Conservation (phyloP, 1,284 basidiomycete species). For the Ceraceosorus guamensis region DNA sequence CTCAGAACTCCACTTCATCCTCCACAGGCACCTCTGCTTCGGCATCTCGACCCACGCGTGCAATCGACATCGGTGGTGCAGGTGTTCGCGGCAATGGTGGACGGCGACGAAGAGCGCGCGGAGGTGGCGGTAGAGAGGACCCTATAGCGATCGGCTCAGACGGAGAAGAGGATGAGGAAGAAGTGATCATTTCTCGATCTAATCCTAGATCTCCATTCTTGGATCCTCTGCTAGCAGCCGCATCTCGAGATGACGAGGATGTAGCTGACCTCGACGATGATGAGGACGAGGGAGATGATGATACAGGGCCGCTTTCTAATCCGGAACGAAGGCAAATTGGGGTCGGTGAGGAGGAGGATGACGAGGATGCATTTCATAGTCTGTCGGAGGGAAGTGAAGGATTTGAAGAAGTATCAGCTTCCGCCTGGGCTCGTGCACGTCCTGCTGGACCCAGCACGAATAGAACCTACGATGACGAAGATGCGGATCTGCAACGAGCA, state of each 20-base stretch:
- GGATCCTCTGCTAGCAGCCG: conserved; percentile 1
- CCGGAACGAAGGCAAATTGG: too few relatives aligned
- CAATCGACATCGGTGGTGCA: background rate
- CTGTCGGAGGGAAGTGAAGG: conserved; percentile 3
- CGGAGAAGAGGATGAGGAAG: conserved; percentile 3
- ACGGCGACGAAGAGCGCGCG: background rate
- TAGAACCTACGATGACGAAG: conserved; percentile 37
- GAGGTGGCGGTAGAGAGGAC: background rate
- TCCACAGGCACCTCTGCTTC: too few relatives aligned
- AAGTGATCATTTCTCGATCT: background rate
- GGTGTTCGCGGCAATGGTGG: conserved; percentile 1
- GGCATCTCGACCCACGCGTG: too few relatives aligned
- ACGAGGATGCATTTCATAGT: conserved; percentile 8
- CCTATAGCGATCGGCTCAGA: background rate
- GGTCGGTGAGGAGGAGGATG: conserved; percentile 2
- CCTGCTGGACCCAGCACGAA: conserved; percentile 9
- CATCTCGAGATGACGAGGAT: background rate
- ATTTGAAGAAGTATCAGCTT: background rate
- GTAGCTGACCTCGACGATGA: background rate
- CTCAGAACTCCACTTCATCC: too few relatives aligned
- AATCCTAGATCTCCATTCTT: conserved; percentile 6
- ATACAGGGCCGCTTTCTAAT: too few relatives aligned
- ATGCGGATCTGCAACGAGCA: conserved; percentile 38
- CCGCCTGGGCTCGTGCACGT: background rate
- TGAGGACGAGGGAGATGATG: background rate